Evolutionary conservation across 75 land plant genomes (phyloP).

Genomic region (Selaginella moellendorffii): DNA sequence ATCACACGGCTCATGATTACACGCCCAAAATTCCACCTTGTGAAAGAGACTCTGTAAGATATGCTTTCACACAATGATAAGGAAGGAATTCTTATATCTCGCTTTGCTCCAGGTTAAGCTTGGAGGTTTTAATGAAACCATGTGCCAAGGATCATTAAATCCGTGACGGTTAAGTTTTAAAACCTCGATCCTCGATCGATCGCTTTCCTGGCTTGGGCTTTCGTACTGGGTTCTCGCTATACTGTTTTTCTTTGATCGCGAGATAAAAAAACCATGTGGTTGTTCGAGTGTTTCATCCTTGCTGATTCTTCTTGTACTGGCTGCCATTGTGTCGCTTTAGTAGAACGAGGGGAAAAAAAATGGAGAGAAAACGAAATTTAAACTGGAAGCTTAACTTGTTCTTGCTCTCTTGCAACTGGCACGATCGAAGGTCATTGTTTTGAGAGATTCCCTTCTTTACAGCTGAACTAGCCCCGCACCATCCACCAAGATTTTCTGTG

Average conservation of each 20-base stretch:
- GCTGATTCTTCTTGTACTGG: neutral
- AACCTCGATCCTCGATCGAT: neutral
- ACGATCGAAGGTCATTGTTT: too few relatives aligned
- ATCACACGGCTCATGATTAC: too few relatives aligned
- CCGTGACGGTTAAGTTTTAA: neutral
- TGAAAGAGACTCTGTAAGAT: neutral
- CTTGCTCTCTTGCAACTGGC: neutral
- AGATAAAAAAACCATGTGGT: neutral
- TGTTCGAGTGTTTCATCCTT: neutral
- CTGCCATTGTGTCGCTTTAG: neutral
- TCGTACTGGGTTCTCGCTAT: neutral
- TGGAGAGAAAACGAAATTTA: neutral
- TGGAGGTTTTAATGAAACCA: neutral
- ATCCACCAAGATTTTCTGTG: too few relatives aligned
- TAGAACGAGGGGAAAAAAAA: neutral
- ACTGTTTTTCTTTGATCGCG: neutral
- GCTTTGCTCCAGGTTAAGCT: neutral
- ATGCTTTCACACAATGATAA: neutral
- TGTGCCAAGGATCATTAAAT: neutral
- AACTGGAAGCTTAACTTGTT: neutral
- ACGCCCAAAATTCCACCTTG: too few relatives aligned
- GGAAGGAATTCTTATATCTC: neutral
- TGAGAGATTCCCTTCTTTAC: too few relatives aligned
- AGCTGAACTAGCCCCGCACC: too few relatives aligned
- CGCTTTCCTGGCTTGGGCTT: neutral